Evolutionary conservation across 495 filamentous ascomycete genomes (phyloP), one percentile per base, ranked within the genome.

Genomic region (Penicillium simplicissimum): DNA sequence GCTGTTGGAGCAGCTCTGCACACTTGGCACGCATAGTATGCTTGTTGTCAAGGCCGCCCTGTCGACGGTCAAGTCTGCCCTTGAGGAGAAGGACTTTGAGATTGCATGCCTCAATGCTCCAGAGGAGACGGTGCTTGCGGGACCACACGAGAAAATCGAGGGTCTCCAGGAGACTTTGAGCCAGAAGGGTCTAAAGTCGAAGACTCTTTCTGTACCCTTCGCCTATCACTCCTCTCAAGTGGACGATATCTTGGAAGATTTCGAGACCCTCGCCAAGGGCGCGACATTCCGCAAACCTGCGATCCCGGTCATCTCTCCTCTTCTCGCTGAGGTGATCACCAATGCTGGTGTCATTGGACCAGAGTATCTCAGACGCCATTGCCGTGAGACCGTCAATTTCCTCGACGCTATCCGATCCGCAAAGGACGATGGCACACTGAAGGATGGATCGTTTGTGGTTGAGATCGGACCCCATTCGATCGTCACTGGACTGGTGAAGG

Each of bases 1-100:
- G n/a, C 37, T 76, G 7, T 35, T 71, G 0, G 48, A 63, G 31
- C n/a, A 60, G 17, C 31, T n/a, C 1, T 75, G 71, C 42, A 48
- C 58, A 13, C 3, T 52, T 0, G 57, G 56, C 7, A 65, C 45
- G 9, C 68, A 76, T 56, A 42, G 4, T 13, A 90, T 90, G 88
- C 59, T 90, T 52, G 85, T 86, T 0, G 40, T n/a, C 0, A n/a
- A n/a, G 7, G 40, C 40, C 0, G 19, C 40, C 6, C n/a, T 21
- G 8, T 8, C 40, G 0, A 14, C 1, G 10, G 40, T 43, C 8
- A n/a, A 43, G 40, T 43, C 17, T 0, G 15, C 8, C 7, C 6
- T 43, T n/a, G n/a, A n/a, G 19, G 17, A 8, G 17, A 43, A 28
- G 79, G 38, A 33, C 3, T 42, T 9, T 17, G 59, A 74, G 71